Conservation (phyloP, 768 basidiomycete genomes). For the Bullera alba region DNA sequence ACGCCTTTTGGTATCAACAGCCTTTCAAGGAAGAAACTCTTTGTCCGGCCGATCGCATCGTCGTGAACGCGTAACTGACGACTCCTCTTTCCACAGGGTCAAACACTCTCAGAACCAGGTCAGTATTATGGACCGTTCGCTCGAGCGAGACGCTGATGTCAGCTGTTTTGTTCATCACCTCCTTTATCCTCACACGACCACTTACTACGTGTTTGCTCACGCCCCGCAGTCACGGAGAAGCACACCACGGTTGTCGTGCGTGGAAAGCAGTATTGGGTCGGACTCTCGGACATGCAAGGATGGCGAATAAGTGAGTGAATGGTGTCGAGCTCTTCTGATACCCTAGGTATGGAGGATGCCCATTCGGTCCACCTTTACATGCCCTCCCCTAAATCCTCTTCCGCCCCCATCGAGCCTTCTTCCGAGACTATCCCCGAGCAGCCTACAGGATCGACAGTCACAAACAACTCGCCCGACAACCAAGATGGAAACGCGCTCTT, state of each 20-base stretch:
- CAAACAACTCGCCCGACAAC: slow-evolving; percentile 50
- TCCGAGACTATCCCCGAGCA: slow-evolving; percentile 29
- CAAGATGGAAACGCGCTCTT: slow-evolving; percentile 62
- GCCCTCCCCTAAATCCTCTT: slow-evolving; percentile 23
- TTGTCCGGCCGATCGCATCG: too few species aligned
- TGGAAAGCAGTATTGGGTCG: slow-evolving; percentile 53
- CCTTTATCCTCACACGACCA: slow-evolving; percentile 14
- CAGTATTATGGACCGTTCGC: not conserved
- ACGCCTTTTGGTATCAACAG: too few species aligned
- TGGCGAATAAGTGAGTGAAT: slow-evolving; percentile 86
- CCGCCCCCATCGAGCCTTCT: slow-evolving; percentile 5
- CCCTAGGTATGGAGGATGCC: slow-evolving; percentile 91
- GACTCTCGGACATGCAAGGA: slow-evolving; percentile 94
- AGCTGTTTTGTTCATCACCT: not conserved
- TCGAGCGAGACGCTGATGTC: not conserved
- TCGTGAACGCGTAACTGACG: slow-evolving; percentile 2
- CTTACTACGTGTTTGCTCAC: not conserved
- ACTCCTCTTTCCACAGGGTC: slow-evolving; percentile 27
- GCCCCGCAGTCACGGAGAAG: slow-evolving; percentile 58
- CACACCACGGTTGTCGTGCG: slow-evolving; percentile 50
- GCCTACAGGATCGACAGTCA: slow-evolving; percentile 40
- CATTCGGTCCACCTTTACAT: slow-evolving; percentile 70
- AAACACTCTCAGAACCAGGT: slow-evolving; percentile 46
- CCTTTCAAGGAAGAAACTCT: too few species aligned
- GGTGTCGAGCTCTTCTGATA: not conserved